Evolutionary conservation across 1,139 yeast genomes (phyloP), one percentile per base, ranked within the genome.

Genomic region (Groenewaldozyma sp.): DNA sequence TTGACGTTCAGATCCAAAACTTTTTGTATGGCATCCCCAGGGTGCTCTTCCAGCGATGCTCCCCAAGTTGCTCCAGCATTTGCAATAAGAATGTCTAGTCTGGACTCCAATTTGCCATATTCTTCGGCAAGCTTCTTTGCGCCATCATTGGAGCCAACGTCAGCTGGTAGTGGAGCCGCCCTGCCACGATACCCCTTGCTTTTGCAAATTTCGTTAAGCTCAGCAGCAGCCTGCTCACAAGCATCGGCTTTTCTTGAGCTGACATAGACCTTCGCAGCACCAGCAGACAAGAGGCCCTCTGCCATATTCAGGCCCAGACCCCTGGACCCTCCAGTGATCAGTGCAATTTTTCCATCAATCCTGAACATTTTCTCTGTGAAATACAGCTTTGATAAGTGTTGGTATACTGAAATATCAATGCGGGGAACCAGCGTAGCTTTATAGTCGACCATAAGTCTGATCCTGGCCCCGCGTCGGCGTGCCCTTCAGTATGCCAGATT

Each of bases 51-150:
- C 42, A 81, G 62, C 24, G 72, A 73, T 3, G 77, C 81, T 24
- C 88, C 91, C 91, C 91, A 82, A 13, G 81, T 64, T 9, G 88
- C 87, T 36, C 93, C 93, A 11, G 91, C 91, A 52, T 82, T 82
- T 44, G 88, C 86, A 51, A 79, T 67, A 46, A 82, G 65, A 45
- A 82, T 78, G 54, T 82, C 77, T 26, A 79, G 68, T 52, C 68
- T 66, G 13, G 49, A 41, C 35, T 51, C 69, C 32, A 60, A 62
- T 43, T 62, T 59, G 28, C 60, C 46, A 22, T 76, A 73, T 35
- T 67, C 70, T 6, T 65, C 60, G 40, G 54, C 64, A 49, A 82
- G 71, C 26, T 62, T 54, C 41, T 65, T 62, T 41, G 73, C 70
- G 19, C 81, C 82, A 16, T 59, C 64, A 36, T 71, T 73, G 32